These are phyloP conservation scores for Rhizopogon salebrosus DNA, from an alignment of 768 basidiomycete genomes.

Conservation along the genomic window DNA sequence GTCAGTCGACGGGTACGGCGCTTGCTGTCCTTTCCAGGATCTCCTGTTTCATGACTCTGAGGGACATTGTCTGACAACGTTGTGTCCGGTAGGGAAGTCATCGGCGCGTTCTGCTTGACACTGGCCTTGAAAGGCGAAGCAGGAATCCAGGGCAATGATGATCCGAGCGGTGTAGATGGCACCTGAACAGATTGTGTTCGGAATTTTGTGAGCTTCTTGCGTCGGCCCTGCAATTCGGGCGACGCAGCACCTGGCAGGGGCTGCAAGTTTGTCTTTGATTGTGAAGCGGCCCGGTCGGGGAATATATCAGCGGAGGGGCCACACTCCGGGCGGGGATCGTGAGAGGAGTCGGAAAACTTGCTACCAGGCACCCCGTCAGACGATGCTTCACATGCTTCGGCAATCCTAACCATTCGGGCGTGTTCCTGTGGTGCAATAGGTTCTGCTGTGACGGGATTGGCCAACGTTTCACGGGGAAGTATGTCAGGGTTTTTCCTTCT, in stretches of 20 bases:
- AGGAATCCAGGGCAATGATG: constrained; percentile 1
- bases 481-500: not conserved
- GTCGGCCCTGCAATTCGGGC: not conserved
- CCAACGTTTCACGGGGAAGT: not conserved
- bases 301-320: not conserved
- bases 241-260: not conserved
- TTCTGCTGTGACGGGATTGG: not conserved
- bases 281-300: not conserved
- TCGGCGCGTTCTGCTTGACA: not conserved
- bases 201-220: constrained; percentile 3
- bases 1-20: constrained; percentile 14
- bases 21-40: not conserved
- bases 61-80: not conserved
- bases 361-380: not conserved
- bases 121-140: not conserved
- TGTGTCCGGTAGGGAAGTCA: not conserved
- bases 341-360: not conserved
- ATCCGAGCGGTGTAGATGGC: not conserved
- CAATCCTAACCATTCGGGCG: not conserved
- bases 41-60: not conserved
- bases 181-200: not conserved
- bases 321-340: not conserved
- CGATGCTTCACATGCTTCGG: not conserved
- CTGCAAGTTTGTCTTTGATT: not conserved
- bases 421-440: not conserved